These are phyloP conservation scores for Crepidotus variabilis DNA, from an alignment of 768 basidiomycete species.

Conservation along the genomic window DNA sequence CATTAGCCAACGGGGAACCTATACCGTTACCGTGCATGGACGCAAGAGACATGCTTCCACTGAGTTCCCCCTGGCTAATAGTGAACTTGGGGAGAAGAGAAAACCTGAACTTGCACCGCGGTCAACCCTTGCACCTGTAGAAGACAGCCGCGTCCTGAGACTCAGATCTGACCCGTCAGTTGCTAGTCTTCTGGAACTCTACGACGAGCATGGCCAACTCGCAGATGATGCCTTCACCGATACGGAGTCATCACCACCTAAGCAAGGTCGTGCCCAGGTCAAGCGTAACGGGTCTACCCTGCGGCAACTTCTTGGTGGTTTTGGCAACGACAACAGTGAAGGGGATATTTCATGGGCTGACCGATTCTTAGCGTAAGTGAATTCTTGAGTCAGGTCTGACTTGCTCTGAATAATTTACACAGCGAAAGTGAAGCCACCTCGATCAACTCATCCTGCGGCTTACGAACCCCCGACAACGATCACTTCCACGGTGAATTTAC, in stretches of 20 bases:
- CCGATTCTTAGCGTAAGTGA: slow-evolving; percentile 58
- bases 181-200: slow-evolving; percentile 66
- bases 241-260: slow-evolving; percentile 35
- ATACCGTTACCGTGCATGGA: slow-evolving; percentile 67
- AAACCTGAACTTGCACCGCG: slow-evolving; percentile 10
- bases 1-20: slow-evolving; percentile 53
- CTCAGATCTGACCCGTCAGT: slow-evolving; percentile 79
- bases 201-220: slow-evolving; percentile 69
- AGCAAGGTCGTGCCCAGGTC: slow-evolving; percentile 48
- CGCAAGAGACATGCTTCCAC: slow-evolving; percentile 51
- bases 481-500: slow-evolving; percentile 32
- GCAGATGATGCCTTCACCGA: slow-evolving; percentile 64
- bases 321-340: slow-evolving; percentile 42
- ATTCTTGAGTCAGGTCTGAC: neutral
- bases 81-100: slow-evolving; percentile 26
- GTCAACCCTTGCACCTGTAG: slow-evolving; percentile 33
- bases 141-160: slow-evolving; percentile 48
- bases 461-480: slow-evolving; percentile 49
- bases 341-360: slow-evolving; percentile 88
- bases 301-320: slow-evolving; percentile 65
- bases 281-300: slow-evolving; percentile 68
- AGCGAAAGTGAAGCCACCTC: slow-evolving; percentile 40
- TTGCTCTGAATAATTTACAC: neutral
- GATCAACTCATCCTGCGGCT: slow-evolving; percentile 40
- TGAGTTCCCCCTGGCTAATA: slow-evolving; percentile 63